These are phyloP conservation scores for Podospora pseudoanserina DNA, from an alignment of 495 filamentous ascomycete species.

Conservation along the genomic window DNA sequence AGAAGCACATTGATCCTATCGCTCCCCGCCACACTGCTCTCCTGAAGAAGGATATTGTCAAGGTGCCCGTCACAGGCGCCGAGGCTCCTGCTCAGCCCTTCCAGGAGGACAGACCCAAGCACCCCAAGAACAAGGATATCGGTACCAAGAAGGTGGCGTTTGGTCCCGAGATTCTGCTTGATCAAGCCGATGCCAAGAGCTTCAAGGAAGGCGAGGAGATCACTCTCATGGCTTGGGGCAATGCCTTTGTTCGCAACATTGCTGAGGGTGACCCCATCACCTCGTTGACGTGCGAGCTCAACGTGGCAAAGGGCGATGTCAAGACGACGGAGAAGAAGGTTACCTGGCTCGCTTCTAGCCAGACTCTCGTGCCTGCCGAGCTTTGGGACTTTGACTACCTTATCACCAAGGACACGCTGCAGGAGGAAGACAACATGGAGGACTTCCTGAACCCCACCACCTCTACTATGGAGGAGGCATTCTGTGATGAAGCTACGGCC, in stretches of 20 bases:
- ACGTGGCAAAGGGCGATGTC: slow-evolving; percentile 76
- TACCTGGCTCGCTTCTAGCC: slow-evolving; percentile 76
- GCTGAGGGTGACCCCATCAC: slow-evolving; percentile 56
- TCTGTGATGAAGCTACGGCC: slow-evolving; percentile 77
- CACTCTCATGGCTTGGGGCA: slow-evolving; percentile 95
- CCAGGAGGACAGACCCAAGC: slow-evolving; percentile 73
- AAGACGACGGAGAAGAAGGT: slow-evolving; percentile 95
- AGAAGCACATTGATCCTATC: slow-evolving; percentile 90
- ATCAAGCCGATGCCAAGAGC: slow-evolving; percentile 78
- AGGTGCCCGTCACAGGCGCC: slow-evolving; percentile 60
- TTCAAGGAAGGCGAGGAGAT: slow-evolving; percentile 88
- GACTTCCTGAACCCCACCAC: slow-evolving; percentile 74
- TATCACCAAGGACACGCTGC: slow-evolving; percentile 85
- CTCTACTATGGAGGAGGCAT: slow-evolving; percentile 67
- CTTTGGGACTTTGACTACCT: slow-evolving; percentile 89
- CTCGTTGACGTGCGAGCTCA: slow-evolving; percentile 68
- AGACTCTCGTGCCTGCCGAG: slow-evolving; percentile 75
- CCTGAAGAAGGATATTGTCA: slow-evolving; percentile 61
- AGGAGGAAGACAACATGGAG: slow-evolving; percentile 76
- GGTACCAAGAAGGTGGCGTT: slow-evolving; percentile 82
- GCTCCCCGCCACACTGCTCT: slow-evolving; percentile 82
- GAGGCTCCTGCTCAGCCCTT: slow-evolving; percentile 59
- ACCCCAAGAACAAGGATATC: slow-evolving; percentile 79
- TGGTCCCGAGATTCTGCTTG: slow-evolving; percentile 66
- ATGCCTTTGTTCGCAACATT: slow-evolving; percentile 71